Conservation (phyloP, 768 basidiomycete species). For the Ephemerocybe angulata region DNA sequence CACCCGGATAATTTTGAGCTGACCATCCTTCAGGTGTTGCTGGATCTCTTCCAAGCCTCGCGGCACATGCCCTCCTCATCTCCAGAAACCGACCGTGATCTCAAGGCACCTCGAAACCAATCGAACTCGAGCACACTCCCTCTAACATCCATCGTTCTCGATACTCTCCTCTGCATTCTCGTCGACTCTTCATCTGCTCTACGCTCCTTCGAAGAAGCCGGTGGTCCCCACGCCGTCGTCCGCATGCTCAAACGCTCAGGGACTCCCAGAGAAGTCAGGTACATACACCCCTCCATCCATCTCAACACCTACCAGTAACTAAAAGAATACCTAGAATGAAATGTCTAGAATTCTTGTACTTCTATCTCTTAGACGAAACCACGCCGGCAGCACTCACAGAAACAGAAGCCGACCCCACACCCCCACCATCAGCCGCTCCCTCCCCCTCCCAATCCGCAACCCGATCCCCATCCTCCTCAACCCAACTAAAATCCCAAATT, state of each 20-base stretch:
- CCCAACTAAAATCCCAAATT: too few relatives aligned
- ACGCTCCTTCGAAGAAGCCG: conserved; percentile 72
- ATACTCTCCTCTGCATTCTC: conserved; percentile 83
- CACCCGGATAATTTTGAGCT: background rate
- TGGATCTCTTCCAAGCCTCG: conserved; percentile 67
- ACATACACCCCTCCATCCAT: conserved; percentile 16
- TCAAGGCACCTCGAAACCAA: conserved; percentile 9
- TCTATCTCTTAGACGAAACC: conserved; percentile 87
- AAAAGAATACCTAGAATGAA: conserved; percentile 66
- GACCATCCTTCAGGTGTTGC: conserved; percentile 49
- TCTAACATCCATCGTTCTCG: conserved; percentile 73
- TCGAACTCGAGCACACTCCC: conserved; percentile 27
- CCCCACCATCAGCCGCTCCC: conserved; percentile 8
- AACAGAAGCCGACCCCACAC: conserved; percentile 3
- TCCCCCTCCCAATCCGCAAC: conserved; percentile 18
- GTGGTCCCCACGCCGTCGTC: conserved; percentile 80
- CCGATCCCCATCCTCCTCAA: conserved; percentile 32
- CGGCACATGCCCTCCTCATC: conserved; percentile 50
- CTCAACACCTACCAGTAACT: background rate
- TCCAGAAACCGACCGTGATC: conserved; percentile 21
- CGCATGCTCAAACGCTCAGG: conserved; percentile 82
- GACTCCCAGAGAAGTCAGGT: conserved; percentile 88
- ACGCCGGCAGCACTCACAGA: background rate
- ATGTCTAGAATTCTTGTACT: conserved; percentile 92
- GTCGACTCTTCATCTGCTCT: conserved; percentile 78